Percentiles rank a stretch among this genome's conserved stretches.
Conservation (phyloP, 805 yeast genomes). For the Metschnikowia hibisci region DNA sequence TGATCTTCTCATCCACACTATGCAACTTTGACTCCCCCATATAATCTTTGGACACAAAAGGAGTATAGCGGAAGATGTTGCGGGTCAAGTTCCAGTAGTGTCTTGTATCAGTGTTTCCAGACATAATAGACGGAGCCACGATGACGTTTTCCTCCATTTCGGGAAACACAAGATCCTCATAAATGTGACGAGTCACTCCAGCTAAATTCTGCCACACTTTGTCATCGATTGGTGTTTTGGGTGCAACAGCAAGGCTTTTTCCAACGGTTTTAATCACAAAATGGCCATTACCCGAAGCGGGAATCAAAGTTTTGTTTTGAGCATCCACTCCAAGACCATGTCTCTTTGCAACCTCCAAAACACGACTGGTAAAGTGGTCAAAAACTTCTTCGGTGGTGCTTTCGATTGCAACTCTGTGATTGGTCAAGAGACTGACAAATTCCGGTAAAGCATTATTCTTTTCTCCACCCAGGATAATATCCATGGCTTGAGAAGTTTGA, state of each 20-base stretch:
- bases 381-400: constrained; percentile 43
- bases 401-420: constrained; percentile 64
- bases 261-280: constrained; percentile 31
- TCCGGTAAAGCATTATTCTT: constrained; percentile 80
- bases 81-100: constrained; percentile 54
- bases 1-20: constrained; percentile 34
- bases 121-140: constrained; percentile 47
- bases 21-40: constrained; percentile 24
- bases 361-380: constrained; percentile 35
- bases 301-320: constrained; percentile 24
- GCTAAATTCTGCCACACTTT: constrained; percentile 17
- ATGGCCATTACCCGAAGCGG: constrained; percentile 36
- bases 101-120: constrained; percentile 63
- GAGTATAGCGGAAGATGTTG: constrained; percentile 50
- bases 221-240: constrained; percentile 41
- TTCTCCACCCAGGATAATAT: constrained; percentile 65
- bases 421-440: constrained; percentile 47
- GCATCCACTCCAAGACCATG: constrained; percentile 47
- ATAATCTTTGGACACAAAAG: constrained; percentile 16
- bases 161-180: constrained; percentile 21
- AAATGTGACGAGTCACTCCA: constrained; percentile 18
- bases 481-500: constrained; percentile 65
- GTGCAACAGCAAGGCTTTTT: constrained; percentile 47
- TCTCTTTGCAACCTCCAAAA: constrained; percentile 40
- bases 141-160: constrained; percentile 30